Evolutionary conservation across 345 rosid genomes (phyloP).

Genomic region (Punica granatum): DNA sequence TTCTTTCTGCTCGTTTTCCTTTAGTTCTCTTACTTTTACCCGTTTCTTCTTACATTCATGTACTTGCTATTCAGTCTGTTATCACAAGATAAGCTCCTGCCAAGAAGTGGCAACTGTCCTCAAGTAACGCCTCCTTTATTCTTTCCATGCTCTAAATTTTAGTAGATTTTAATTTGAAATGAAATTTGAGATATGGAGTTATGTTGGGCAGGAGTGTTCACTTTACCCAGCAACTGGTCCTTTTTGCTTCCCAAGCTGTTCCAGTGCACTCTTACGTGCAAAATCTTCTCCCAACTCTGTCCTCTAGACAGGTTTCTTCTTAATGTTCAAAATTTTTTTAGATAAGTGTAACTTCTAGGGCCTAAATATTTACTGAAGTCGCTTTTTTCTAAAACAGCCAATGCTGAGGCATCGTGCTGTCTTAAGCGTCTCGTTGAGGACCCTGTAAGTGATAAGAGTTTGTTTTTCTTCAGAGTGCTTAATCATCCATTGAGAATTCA

Average conservation of each 20-base stretch:
- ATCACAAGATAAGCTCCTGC: conserved; percentile 81
- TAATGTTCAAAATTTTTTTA: conserved; percentile 7
- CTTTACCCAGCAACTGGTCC: conserved; percentile 95
- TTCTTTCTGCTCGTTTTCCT: neutral
- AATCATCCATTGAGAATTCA: neutral
- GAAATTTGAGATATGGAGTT: neutral
- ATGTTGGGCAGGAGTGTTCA: conserved; percentile 70
- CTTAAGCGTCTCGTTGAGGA: conserved; percentile 89
- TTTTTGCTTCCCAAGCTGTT: conserved; percentile 94
- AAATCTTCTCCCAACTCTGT: conserved; percentile 72
- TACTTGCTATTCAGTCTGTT: conserved; percentile 58
- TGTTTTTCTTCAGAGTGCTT: neutral
- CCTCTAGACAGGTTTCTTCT: conserved; percentile 83
- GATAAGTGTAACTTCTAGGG: neutral
- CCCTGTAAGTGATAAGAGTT: conserved; percentile 42
- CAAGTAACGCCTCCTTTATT: conserved; percentile 39
- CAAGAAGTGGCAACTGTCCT: conserved; percentile 85
- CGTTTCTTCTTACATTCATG: neutral
- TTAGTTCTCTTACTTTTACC: neutral
- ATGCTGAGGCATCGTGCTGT: conserved; percentile 79
- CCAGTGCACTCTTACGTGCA: conserved; percentile 87
- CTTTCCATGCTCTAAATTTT: conserved; percentile 5
- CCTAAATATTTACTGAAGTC: neutral
- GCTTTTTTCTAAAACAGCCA: conserved; percentile 56
- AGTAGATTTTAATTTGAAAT: neutral